These are phyloP conservation scores for Emiliania huxleyi DNA, from an alignment of 78 protist species.

Conservation along the genomic window DNA sequence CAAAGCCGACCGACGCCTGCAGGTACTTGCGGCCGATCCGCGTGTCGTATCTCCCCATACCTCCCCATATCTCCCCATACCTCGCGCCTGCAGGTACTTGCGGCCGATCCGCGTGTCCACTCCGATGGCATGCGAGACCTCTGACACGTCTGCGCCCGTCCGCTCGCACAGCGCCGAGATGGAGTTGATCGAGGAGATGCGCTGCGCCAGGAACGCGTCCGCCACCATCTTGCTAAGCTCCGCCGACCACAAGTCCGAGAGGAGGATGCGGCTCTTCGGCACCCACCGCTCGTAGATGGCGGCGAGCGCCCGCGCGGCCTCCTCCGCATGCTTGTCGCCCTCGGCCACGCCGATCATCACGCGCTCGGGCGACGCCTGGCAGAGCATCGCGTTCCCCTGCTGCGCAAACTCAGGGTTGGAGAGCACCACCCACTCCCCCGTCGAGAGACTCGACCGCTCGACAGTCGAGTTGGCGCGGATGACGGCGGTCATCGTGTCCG, in stretches of 20 bases:
- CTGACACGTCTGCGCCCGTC: constrained; percentile 89
- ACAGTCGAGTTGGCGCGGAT: no score
- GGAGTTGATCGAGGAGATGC: constrained; percentile 88
- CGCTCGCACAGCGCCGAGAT: constrained; percentile 83
- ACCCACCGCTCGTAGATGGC: constrained; percentile 66
- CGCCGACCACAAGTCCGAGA: constrained; percentile 68
- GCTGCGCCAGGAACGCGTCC: constrained; percentile 90
- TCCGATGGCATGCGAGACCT: constrained; percentile 50
- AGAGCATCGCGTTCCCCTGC: constrained; percentile 88
- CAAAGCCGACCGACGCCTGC: constrained; percentile 68
- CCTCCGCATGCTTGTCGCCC: no score
- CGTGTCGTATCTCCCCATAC: no score
- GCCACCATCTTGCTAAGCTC: constrained; percentile 93
- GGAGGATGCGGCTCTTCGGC: constrained; percentile 67
- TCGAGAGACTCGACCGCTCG: no score
- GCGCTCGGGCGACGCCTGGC: no score
- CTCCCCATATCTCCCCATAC: no score
- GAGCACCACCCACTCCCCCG: no score
- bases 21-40: constrained; percentile 85
- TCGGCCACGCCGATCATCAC: no score
- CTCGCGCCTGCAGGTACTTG: constrained; percentile 78
- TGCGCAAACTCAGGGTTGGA: constrained; percentile 96
- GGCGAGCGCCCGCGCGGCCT: constrained; percentile 48
- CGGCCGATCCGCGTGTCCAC: constrained; percentile 83
- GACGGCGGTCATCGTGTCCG: neutral